Conservation (phyloP, 345 rosid species). For the Microcos paniculata region DNA sequence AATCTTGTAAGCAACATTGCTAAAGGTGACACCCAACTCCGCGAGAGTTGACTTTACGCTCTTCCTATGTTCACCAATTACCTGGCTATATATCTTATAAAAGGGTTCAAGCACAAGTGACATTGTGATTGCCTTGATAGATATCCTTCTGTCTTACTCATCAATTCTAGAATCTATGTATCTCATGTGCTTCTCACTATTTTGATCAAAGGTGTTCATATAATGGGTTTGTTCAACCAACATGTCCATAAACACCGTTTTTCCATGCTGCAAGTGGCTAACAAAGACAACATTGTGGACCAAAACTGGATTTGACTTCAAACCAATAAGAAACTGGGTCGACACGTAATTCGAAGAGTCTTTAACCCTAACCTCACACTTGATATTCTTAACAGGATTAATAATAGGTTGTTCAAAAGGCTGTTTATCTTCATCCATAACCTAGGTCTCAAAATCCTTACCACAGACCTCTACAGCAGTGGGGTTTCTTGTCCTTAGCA, state of each 20-base stretch:
- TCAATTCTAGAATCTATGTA: constrained; percentile 92
- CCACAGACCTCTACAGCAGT: constrained; percentile 99
- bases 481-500: constrained; percentile 93
- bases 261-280: constrained; percentile 93
- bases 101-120: constrained; percentile 96
- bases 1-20: constrained; percentile 86
- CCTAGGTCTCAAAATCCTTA: constrained; percentile 87
- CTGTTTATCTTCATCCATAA: constrained; percentile 95
- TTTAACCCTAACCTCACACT: constrained; percentile 93
- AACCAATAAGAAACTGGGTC: constrained; percentile 87
- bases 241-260: constrained; percentile 96
- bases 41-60: constrained; percentile 95
- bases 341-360: constrained; percentile 91
- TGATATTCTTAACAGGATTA: constrained; percentile 76
- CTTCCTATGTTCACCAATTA: constrained; percentile 96
- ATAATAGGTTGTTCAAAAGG: constrained; percentile 90
- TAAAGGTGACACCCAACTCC: constrained; percentile 91
- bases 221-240: constrained; percentile 97
- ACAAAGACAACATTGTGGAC: constrained; percentile 96
- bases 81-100: constrained; percentile 96
- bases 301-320: constrained; percentile 83
- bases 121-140: constrained; percentile 94
- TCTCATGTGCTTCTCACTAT: constrained; percentile 88
- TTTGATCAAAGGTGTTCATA: constrained; percentile 72
- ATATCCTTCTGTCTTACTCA: constrained; percentile 95